Evolutionary conservation across 371 early-diverging fungal genomes (phyloP), one percentile per base, ranked within the genome.

Genomic region (Syncephalastrum racemosum): DNA sequence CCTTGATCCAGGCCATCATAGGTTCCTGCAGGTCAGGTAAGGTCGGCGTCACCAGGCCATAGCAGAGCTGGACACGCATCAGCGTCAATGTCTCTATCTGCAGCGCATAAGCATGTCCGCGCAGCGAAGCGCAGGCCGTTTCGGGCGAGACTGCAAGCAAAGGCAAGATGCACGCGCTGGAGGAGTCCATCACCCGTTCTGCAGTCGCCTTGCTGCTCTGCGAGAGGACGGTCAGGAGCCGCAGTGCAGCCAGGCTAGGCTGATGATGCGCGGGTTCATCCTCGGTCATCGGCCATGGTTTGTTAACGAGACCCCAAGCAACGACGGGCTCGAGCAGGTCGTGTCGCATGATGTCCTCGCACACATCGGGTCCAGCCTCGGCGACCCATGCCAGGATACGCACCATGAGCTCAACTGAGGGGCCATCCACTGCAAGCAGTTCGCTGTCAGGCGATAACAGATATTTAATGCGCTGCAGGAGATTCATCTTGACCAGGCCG

Each of bases 401-500:
- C 6, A 84, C 58, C 2, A 85, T 46, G 18, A 67, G 71, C 8
- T 67, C 64, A 12, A 81, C 72, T 0, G 83, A 72, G 40, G 43
- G 54, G 0, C 70, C 47, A 43, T 83, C 79, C 6, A 68, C 50
- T 2, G 63, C 59, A 49, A 74, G 68, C 27, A 79, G 60, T 41
- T 71, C 66, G 46, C 67, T 71, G 22, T 67, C 48, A 10, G 65
- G 44, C 15, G 55, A 58, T 16, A 85, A 53, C 15, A 88, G 62
- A 50, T 82, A 86, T 1, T 82, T 69, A 7, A 85, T 48, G 12
- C 89, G 80, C 16, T 77, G 71, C 14, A 86, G 60, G 8, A 86
- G 53, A 46, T 82, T 69, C 74, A 83, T 89, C 18, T 72, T 65
- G 14, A 86, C 41, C 46, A 88, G 56, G 5, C 82, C 86, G 20